phyloP scores from a whole-genome alignment of 2,329 filamentous ascomycete species.

The Botrytis byssoidea region DNA sequence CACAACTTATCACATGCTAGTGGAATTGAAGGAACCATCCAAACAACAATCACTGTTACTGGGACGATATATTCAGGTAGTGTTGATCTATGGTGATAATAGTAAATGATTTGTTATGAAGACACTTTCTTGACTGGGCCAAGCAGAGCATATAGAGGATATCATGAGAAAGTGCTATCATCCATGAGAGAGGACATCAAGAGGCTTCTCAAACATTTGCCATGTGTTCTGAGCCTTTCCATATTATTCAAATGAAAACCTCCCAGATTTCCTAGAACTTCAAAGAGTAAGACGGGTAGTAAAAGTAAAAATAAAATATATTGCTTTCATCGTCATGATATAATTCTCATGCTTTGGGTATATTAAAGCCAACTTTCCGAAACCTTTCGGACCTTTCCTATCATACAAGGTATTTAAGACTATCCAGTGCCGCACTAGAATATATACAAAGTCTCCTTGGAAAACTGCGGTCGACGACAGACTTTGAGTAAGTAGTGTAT shows the following conservation, averaged over 20 bases:
- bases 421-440: conserved; percentile 12
- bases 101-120: not conserved
- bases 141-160: not conserved
- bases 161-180: not conserved
- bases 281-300: not conserved
- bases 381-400: conserved; percentile 7
- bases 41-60: too few species aligned
- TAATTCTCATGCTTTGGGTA: conserved; percentile 12
- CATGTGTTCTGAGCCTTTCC: not conserved
- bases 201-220: not conserved
- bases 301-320: not conserved
- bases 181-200: not conserved
- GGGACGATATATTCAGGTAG: too few species aligned
- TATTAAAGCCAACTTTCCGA: not conserved
- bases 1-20: too few species aligned
- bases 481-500: not conserved
- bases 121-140: not conserved
- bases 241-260: not conserved
- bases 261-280: not conserved
- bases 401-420: conserved; percentile 12
- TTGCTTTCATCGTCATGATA: conserved; percentile 5
- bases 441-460: conserved; percentile 1
- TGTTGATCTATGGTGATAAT: too few species aligned
- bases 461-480: not conserved
- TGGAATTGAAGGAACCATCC: too few species aligned